phyloP scores from a whole-genome alignment of 164 flowering plant genomes.

The Nymphaea colorata region DNA sequence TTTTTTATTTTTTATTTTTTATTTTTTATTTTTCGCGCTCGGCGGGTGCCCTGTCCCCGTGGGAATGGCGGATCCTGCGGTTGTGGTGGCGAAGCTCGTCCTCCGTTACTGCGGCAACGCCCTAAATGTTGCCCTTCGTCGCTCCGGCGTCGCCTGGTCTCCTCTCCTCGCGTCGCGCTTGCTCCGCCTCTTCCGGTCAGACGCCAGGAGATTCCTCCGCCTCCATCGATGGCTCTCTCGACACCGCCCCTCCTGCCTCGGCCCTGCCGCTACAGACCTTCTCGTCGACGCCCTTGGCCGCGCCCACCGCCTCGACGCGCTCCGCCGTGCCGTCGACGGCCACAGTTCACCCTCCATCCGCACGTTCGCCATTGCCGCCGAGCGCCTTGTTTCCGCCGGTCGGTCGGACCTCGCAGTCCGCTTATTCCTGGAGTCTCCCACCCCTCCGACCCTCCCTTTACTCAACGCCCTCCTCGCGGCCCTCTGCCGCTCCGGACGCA shows the following conservation, averaged over 20 bases:
- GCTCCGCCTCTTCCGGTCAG: constrained; percentile 83
- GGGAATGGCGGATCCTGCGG: too few relatives aligned
- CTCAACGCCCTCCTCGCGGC: constrained; percentile 70
- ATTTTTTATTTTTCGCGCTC: too few relatives aligned
- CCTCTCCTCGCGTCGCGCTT: constrained; percentile 39
- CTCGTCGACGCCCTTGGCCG: constrained; percentile 80
- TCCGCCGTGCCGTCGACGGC: constrained; percentile 56
- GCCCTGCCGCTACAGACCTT: constrained; percentile 53
- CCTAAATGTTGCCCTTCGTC: too few relatives aligned
- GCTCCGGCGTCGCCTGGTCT: constrained; percentile 28
- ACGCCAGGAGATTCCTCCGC: constrained; percentile 70
- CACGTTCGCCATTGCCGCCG: constrained; percentile 67
- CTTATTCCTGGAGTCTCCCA: constrained; percentile 65
- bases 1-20: too few relatives aligned
- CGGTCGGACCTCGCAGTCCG: constrained; percentile 66
- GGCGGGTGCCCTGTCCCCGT: too few relatives aligned
- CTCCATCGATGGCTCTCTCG: constrained; percentile 46
- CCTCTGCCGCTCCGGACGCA: constrained; percentile 53
- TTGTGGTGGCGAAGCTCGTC: too few relatives aligned
- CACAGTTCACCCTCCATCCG: constrained; percentile 50
- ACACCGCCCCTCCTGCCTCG: constrained; percentile 35
- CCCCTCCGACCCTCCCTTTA: constrained; percentile 49
- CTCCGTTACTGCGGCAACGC: too few relatives aligned
- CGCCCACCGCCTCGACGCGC: constrained; percentile 39
- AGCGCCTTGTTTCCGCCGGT: constrained; percentile 52